Conservation (phyloP, 2,329 filamentous ascomycete genomes). For the Hypoxylon sp. region DNA sequence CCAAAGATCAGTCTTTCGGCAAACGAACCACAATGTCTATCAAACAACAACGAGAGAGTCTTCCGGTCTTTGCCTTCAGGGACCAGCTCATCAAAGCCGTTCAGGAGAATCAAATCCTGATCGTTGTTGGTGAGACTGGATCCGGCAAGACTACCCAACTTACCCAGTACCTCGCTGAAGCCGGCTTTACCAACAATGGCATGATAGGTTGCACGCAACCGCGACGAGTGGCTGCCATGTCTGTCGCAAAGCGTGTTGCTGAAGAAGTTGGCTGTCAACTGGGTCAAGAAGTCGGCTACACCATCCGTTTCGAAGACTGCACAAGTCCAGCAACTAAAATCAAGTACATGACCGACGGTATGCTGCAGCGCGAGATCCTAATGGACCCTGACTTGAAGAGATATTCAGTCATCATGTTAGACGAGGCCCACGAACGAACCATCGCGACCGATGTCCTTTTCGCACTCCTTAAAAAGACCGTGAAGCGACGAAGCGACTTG, state of each 20-base stretch:
- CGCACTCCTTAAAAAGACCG: conserved; percentile 91
- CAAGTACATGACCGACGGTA: conserved; percentile 99
- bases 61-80: conserved; percentile 92
- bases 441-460: conserved; percentile 97
- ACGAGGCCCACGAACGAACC: conserved; percentile 97
- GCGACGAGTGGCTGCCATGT: conserved; percentile 97
- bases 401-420: conserved; percentile 97
- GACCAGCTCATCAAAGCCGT: conserved; percentile 90
- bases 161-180: conserved; percentile 95
- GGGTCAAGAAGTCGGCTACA: conserved; percentile 95
- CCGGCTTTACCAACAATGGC: conserved; percentile 86
- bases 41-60: conserved; percentile 90
- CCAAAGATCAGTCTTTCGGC: conserved; percentile 84
- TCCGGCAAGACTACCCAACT: conserved; percentile 98
- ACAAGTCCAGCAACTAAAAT: conserved; percentile 90
- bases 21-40: conserved; percentile 93
- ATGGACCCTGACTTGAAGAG: conserved; percentile 89
- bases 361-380: conserved; percentile 95
- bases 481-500: conserved; percentile 87
- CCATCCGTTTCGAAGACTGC: conserved; percentile 96
- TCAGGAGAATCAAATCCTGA: conserved; percentile 87
- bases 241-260: conserved; percentile 94
- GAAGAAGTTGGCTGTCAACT: conserved; percentile 95
- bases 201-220: conserved; percentile 98
- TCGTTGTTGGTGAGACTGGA: conserved; percentile 97